phyloP scores from a whole-genome alignment of 805 yeast genomes.

The Starmera quercuum region DNA sequence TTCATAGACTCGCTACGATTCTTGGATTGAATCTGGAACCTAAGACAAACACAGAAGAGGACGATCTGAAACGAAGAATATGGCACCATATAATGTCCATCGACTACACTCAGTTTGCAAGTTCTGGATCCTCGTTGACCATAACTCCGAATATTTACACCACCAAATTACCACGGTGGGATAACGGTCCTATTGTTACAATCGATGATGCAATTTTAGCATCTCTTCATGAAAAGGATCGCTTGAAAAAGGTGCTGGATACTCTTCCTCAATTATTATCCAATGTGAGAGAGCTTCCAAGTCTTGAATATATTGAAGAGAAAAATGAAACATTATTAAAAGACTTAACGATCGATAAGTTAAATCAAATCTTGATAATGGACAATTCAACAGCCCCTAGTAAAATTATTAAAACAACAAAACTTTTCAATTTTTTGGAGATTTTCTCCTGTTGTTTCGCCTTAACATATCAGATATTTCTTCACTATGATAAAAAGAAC shows the following conservation, averaged over 20 bases:
- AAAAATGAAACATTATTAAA: neutral
- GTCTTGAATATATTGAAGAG: neutral
- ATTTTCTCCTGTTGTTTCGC: neutral
- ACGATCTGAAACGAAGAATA: neutral
- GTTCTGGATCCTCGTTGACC: neutral
- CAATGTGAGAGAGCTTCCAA: neutral
- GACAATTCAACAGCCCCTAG: neutral
- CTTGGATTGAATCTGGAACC: neutral
- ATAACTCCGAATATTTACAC: neutral
- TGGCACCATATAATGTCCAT: neutral
- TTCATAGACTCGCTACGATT: neutral
- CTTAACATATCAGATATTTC: neutral
- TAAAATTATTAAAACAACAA: neutral
- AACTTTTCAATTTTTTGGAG: neutral
- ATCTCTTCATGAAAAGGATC: neutral
- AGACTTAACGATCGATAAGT: neutral
- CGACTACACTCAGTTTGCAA: neutral
- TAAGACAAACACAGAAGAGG: neutral
- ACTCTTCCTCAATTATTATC: neutral
- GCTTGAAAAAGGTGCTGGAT: neutral
- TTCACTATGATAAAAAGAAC: neutral
- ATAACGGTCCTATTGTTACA: neutral
- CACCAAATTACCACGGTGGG: neutral
- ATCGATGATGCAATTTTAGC: neutral
- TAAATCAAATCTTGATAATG: neutral